Conservation (phyloP, 495 filamentous ascomycete genomes). For the Trichoderma asperelloides region DNA sequence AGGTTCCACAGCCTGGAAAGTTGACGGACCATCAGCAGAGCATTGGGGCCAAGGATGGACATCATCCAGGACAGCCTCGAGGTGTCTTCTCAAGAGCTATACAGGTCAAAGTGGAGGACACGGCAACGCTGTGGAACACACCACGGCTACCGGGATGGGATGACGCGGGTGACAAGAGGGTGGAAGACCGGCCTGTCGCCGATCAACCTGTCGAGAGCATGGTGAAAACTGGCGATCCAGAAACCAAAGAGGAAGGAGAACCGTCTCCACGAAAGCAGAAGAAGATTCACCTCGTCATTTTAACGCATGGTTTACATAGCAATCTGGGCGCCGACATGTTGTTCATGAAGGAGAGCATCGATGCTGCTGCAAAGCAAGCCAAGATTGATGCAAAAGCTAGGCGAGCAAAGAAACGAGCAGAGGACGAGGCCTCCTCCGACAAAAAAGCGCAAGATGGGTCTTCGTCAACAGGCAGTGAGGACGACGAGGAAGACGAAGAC, state of each 20-base stretch:
- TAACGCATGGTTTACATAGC: constrained; percentile 93
- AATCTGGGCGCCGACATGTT: constrained; percentile 98
- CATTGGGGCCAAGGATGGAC: constrained; percentile 36
- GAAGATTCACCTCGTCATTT: constrained; percentile 79
- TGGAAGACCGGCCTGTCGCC: constrained; percentile 20
- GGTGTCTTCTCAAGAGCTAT: constrained; percentile 76
- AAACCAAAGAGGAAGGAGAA: constrained; percentile 12
- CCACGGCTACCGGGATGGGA: constrained; percentile 66
- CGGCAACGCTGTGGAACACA: constrained; percentile 79
- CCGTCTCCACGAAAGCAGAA: constrained; percentile 40
- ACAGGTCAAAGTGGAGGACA: constrained; percentile 73
- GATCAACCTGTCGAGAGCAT: constrained; percentile 15
- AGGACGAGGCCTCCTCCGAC: constrained; percentile 21
- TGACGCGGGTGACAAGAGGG: constrained; percentile 27
- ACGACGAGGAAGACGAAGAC: constrained; percentile 54
- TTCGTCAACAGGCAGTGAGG: constrained; percentile 17
- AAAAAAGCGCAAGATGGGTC: constrained; percentile 35
- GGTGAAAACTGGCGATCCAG: constrained; percentile 3
- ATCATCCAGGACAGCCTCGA: constrained; percentile 45
- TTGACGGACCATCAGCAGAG: constrained; percentile 61
- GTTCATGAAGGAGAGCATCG: constrained; percentile 93
- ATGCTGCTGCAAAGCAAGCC: constrained; percentile 64
- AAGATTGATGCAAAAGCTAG: constrained; percentile 51
- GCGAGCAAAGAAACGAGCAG: constrained; percentile 34
- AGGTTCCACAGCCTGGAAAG: constrained; percentile 50